A percentile compares a stretch with the other conserved stretches of the same genome.
Evolutionary conservation across 2,329 filamentous ascomycete species (phyloP).

Genomic region (Bipolaris victoriae): DNA sequence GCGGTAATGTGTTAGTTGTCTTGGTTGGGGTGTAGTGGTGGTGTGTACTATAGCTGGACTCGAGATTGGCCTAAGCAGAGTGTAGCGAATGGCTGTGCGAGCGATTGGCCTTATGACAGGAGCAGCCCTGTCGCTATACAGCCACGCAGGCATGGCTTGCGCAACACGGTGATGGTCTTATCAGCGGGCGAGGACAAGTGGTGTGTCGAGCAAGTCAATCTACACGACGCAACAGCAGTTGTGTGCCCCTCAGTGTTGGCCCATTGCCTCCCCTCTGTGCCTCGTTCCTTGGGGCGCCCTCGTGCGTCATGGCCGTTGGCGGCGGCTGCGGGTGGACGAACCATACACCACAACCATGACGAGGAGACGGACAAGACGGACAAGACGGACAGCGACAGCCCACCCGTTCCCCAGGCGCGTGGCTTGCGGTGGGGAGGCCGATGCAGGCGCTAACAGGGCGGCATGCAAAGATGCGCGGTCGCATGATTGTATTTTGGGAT

Average conservation of each 20-base stretch:
- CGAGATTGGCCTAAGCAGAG: constrained; percentile 26
- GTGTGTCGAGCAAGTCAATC: constrained; percentile 13
- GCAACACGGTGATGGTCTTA: constrained; percentile 20
- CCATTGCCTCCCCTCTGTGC: background rate
- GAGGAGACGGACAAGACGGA: too few species aligned
- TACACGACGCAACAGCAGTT: constrained; percentile 36
- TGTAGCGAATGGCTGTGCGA: constrained; percentile 40
- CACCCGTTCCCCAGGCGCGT: constrained; percentile 20
- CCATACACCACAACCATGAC: background rate
- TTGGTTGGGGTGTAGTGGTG: constrained; percentile 13
- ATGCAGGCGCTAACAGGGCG: constrained; percentile 13
- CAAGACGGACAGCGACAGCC: constrained; percentile 6
- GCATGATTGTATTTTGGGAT: constrained; percentile 19
- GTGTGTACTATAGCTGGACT: constrained; percentile 28
- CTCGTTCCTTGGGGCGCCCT: background rate
- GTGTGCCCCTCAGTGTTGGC: background rate
- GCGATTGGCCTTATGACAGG: constrained; percentile 35
- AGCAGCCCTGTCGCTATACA: constrained; percentile 22
- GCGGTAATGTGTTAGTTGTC: constrained; percentile 12
- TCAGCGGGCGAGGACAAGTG: constrained; percentile 15
- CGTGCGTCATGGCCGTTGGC: constrained; percentile 12
- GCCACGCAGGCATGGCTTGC: constrained; percentile 29
- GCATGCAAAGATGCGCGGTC: constrained; percentile 12
- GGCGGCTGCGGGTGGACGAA: constrained; percentile 5
- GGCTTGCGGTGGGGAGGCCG: constrained; percentile 11